Percentiles rank a stretch among this genome's conserved stretches.
phyloP scores from a whole-genome alignment of 345 rosid genomes.

The Noccaea caerulescens region DNA sequence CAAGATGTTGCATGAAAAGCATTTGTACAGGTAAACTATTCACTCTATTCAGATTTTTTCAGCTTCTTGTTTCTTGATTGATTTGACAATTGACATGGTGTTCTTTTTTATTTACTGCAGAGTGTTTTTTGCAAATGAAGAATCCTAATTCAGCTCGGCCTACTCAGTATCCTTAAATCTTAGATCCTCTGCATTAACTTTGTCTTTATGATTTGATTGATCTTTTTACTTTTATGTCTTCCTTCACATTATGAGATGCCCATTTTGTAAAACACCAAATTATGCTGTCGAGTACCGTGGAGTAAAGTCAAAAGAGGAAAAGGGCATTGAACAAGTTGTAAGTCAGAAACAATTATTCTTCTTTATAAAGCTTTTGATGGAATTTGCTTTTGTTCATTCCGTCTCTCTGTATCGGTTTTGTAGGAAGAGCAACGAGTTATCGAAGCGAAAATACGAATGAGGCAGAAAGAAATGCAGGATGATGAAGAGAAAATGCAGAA shows the following conservation, averaged over 20 bases:
- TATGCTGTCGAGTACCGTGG: constrained; percentile 98
- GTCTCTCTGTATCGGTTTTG: constrained; percentile 7
- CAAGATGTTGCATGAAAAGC: constrained; percentile 95
- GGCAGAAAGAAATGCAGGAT: constrained; percentile 85
- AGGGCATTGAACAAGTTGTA: constrained; percentile 95
- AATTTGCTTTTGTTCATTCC: background rate
- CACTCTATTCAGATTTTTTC: constrained; percentile 5
- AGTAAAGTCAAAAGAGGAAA: constrained; percentile 91
- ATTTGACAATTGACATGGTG: background rate
- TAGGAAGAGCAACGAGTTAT: constrained; percentile 98
- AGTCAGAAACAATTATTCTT: constrained; percentile 39
- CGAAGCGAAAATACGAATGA: constrained; percentile 93
- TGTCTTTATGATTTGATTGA: background rate
- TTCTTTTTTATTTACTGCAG: constrained; percentile 53
- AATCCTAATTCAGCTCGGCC: constrained; percentile 90
- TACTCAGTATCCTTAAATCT: constrained; percentile 91
- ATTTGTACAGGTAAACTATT: constrained; percentile 81
- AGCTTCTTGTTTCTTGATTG: background rate
- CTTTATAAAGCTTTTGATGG: background rate
- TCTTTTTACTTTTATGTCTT: constrained; percentile 28
- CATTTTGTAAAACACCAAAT: constrained; percentile 93
- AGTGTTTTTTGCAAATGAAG: constrained; percentile 99
- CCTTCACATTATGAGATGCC: constrained; percentile 83
- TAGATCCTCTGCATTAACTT: background rate
- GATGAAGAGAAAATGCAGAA: constrained; percentile 86